These are phyloP conservation scores for Neocallimastix lanati DNA, from an alignment of 192 early-diverging fungal species.

Conservation along the genomic window DNA sequence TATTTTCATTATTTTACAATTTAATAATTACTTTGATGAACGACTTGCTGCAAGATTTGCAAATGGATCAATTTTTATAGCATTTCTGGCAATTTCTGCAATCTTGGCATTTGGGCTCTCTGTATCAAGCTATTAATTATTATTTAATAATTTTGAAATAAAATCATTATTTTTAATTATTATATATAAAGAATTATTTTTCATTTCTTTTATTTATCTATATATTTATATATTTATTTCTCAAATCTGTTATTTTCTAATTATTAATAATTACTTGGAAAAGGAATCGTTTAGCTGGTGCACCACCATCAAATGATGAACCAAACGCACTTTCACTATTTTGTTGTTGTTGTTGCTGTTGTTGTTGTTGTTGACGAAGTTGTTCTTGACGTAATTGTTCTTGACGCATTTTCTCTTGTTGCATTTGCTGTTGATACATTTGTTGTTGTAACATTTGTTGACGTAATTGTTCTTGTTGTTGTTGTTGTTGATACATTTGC, in stretches of 20 bases:
- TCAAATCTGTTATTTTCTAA: too few species aligned
- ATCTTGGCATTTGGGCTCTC: slow-evolving; percentile 15
- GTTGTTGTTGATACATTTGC: background rate
- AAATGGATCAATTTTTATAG: slow-evolving; percentile 30
- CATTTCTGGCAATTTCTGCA: slow-evolving; percentile 32
- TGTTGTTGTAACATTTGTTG: too few species aligned
- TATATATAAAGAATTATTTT: too few species aligned
- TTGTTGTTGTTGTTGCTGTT: background rate
- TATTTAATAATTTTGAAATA: too few species aligned
- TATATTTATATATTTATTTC: too few species aligned
- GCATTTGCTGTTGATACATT: too few species aligned
- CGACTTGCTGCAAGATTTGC: slow-evolving; percentile 21
- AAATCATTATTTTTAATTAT: too few species aligned
- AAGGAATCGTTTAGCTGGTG: slow-evolving; percentile 17
- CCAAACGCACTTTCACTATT: slow-evolving; percentile 8
- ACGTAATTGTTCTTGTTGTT: background rate
- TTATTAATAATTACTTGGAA: slow-evolving; percentile 12
- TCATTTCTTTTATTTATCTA: too few species aligned
- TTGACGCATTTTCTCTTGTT: too few species aligned
- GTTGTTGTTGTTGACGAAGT: slow-evolving; percentile 1
- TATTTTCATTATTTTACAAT: too few species aligned
- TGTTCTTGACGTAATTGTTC: background rate
- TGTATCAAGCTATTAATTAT: too few species aligned
- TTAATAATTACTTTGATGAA: too few species aligned
- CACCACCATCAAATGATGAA: slow-evolving; percentile 26